Evolutionary conservation across 192 early-diverging fungal genomes (phyloP).

Genomic region (Gigaspora rosea): DNA sequence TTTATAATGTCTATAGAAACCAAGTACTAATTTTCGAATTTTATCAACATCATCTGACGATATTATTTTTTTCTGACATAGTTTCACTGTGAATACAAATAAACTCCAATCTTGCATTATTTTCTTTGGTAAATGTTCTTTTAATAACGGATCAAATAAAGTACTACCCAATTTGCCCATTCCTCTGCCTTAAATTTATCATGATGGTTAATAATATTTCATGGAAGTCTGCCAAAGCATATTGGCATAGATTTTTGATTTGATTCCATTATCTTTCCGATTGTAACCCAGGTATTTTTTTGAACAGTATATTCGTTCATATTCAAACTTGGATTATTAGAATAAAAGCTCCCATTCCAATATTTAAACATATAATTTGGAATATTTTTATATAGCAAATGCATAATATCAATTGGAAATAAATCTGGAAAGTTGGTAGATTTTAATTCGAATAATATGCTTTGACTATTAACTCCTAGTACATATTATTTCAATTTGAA

Average conservation of each 20-base stretch:
- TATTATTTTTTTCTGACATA: constrained; percentile 1
- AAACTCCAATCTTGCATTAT: background rate
- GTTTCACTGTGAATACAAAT: background rate
- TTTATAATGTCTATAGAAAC: constrained; percentile 10
- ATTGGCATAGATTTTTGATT: background rate
- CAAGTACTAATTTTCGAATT: background rate
- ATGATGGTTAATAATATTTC: background rate
- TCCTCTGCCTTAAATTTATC: constrained; percentile 4
- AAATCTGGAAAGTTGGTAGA: background rate
- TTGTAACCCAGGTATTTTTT: background rate
- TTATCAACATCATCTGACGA: background rate
- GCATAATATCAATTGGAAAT: constrained; percentile 5
- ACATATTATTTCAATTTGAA: background rate
- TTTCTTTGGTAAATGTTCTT: background rate
- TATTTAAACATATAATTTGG: background rate
- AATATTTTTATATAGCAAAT: constrained; percentile 12
- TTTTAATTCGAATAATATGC: background rate
- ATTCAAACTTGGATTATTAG: background rate
- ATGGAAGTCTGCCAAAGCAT: background rate
- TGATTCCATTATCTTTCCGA: background rate
- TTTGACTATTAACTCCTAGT: background rate
- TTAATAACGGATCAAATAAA: constrained; percentile 15
- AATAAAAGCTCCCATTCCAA: background rate
- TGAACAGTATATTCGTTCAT: background rate
- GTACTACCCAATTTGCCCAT: background rate